phyloP scores from a whole-genome alignment of 2,329 filamentous ascomycete genomes.

The Phoma sp. region DNA sequence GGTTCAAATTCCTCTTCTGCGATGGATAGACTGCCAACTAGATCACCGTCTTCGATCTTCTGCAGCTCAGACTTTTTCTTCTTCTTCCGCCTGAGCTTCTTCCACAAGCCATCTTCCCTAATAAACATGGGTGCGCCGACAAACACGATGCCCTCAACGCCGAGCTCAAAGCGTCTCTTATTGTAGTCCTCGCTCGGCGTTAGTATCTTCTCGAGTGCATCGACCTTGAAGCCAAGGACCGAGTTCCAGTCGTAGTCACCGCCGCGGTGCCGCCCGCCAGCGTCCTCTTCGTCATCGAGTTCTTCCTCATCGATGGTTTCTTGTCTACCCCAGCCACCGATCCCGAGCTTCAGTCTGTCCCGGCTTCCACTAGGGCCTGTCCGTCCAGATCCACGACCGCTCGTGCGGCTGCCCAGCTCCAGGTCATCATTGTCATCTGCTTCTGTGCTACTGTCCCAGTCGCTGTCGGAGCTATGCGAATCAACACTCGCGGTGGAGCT shows the following conservation, averaged over 20 bases:
- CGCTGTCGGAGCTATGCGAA: slow-evolving; percentile 42
- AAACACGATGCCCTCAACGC: slow-evolving; percentile 49
- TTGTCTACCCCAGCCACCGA: slow-evolving; percentile 40
- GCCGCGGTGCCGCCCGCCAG: slow-evolving; percentile 25
- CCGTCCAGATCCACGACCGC: slow-evolving; percentile 40
- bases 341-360: slow-evolving; percentile 32
- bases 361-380: slow-evolving; percentile 31
- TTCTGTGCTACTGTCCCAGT: slow-evolving; percentile 48
- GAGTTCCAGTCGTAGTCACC: slow-evolving; percentile 48
- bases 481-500: slow-evolving; percentile 45
- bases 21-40: slow-evolving; percentile 27
- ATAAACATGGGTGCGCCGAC: slow-evolving; percentile 52
- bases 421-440: slow-evolving; percentile 41
- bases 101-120: slow-evolving; percentile 50
- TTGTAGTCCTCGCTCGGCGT: slow-evolving; percentile 47
- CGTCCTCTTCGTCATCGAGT: slow-evolving; percentile 27
- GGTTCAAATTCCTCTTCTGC: slow-evolving; percentile 27
- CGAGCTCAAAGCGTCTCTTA: slow-evolving; percentile 50
- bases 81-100: slow-evolving; percentile 44
- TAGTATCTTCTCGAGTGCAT: slow-evolving; percentile 50
- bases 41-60: slow-evolving; percentile 27
- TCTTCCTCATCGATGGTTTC: slow-evolving; percentile 48
- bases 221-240: slow-evolving; percentile 49
- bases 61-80: slow-evolving; percentile 35
- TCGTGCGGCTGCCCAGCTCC: slow-evolving; percentile 45